Evolutionary conservation across 2,329 filamentous ascomycete genomes (phyloP).

Genomic region (Atkinsonella texensis): DNA sequence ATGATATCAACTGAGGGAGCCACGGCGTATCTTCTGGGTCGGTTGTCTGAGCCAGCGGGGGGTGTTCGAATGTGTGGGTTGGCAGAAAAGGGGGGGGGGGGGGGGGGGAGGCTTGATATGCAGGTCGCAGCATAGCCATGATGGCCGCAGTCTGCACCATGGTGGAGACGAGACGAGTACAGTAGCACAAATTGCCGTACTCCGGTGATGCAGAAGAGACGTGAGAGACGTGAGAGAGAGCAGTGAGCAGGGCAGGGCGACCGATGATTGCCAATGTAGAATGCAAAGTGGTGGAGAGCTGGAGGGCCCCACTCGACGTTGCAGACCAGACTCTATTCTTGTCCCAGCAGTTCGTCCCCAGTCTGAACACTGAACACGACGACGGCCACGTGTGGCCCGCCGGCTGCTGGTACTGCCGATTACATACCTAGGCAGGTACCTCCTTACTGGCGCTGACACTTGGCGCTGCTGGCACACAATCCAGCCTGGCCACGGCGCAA

Average conservation of each 20-base stretch:
- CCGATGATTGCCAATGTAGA: neutral
- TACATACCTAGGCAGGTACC: too few relatives aligned
- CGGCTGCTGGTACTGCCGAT: neutral
- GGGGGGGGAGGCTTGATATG: conserved; percentile 1
- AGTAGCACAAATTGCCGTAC: conserved; percentile 3
- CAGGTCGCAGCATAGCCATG: conserved; percentile 6
- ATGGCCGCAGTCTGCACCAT: neutral
- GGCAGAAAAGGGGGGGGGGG: neutral
- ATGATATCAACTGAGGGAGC: too few relatives aligned
- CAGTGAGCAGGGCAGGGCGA: neutral
- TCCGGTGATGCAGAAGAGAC: neutral
- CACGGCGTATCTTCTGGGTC: too few relatives aligned
- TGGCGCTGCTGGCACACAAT: neutral
- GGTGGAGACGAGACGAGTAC: conserved; percentile 1
- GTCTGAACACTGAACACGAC: neutral
- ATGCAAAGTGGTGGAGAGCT: neutral
- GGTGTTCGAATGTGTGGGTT: neutral
- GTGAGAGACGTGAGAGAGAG: neutral
- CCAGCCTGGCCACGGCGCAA: neutral
- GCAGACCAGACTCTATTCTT: neutral
- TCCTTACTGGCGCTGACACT: too few relatives aligned
- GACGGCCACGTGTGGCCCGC: neutral
- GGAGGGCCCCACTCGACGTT: neutral
- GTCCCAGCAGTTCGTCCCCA: neutral
- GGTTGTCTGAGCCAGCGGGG: too few relatives aligned